Base-by-base conservation (phyloP, 2,329 filamentous ascomycete species). In the Lecanicillium sp. region DNA sequence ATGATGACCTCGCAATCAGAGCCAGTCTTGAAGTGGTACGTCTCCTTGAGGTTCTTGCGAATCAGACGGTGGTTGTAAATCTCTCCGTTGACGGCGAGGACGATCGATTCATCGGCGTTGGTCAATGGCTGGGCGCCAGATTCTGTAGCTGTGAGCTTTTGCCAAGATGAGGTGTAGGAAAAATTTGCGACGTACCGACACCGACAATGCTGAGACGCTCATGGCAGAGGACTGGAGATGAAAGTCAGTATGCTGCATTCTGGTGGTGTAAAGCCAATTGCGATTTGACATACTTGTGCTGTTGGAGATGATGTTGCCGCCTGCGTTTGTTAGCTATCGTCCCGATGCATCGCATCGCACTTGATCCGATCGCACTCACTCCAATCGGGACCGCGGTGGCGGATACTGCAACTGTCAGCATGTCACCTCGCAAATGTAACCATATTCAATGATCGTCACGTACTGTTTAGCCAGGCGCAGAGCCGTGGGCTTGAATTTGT, bases 1-100 rank as follows among this genome's bases (percentile, higher is more conserved):
- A 98, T 95, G 69, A 98, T 95, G 65, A 98, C 91, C 71, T 98
- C 93, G 71, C 93, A 98, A 65, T 98, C 93, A 30, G 91, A 97
- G 64, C 93, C 86, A 56, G 93, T 98, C 83, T 96, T 96, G 83
- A 97, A 98, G 69, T 90, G 84, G 71, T 96, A 96, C 30, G 83
- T 79, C 52, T 75, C 81, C 71, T 88, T 88, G 60, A 96, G 75
- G 60, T 76, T 75, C 73, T 96, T 97, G 65, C 93, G 86, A 62
- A 98, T 78, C 62, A 95, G 81, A 65, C 91, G 87, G 74, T 98
- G 93, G 83, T 98, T 98, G 79, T 98, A 98, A 67, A 98, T 98
- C 69, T 98, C 93, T 71, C 93, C 93, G 70, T 98, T 98, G 81
- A 97, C 93, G 56, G 93, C 91, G 52, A 98, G 82, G 55, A 91